Conservation (phyloP, 1,139 yeast genomes). For the Yamadazyma buinensis region DNA sequence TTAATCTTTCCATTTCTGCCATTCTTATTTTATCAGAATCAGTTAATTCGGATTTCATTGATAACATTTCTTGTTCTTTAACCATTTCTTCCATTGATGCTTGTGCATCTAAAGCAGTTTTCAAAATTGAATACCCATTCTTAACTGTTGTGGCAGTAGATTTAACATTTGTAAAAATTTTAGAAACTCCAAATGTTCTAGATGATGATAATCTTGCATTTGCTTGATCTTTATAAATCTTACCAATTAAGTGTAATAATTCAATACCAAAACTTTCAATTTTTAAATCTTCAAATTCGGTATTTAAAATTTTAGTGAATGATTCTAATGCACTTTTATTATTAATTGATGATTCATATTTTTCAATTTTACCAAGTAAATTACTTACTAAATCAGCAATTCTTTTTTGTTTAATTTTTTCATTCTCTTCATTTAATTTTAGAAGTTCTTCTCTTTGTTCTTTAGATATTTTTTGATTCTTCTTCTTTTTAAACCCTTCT, state of each 20-base stretch:
- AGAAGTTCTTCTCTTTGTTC: conserved; percentile 54
- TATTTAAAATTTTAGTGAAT: conserved; percentile 39
- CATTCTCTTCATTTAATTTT: conserved; percentile 53
- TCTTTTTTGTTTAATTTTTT: conserved; percentile 50
- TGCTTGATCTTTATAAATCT: conserved; percentile 61
- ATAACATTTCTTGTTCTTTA: conserved; percentile 47
- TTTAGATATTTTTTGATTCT: conserved; percentile 39
- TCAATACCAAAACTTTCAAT: conserved; percentile 48
- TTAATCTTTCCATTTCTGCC: conserved; percentile 59
- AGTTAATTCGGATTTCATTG: conserved; percentile 27
- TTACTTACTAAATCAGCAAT: conserved; percentile 49
- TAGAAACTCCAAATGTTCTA: conserved; percentile 45
- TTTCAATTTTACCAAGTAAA: conserved; percentile 43
- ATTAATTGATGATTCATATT: conserved; percentile 24
- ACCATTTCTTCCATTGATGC: conserved; percentile 37
- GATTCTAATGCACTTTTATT: conserved; percentile 32
- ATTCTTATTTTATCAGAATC: conserved; percentile 47
- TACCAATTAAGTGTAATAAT: conserved; percentile 54
- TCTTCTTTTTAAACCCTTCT: conserved; percentile 23
- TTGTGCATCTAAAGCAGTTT: conserved; percentile 44
- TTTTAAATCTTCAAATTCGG: conserved; percentile 59
- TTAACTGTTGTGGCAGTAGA: conserved; percentile 36
- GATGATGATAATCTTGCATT: conserved; percentile 34
- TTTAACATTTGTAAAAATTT: conserved; percentile 50
- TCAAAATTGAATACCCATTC: conserved; percentile 37